A percentile compares a stretch with the other conserved stretches of the same genome.
Conservation (phyloP, 2,329 filamentous ascomycete genomes). For the Zelopaecilomyces penicillatus region DNA sequence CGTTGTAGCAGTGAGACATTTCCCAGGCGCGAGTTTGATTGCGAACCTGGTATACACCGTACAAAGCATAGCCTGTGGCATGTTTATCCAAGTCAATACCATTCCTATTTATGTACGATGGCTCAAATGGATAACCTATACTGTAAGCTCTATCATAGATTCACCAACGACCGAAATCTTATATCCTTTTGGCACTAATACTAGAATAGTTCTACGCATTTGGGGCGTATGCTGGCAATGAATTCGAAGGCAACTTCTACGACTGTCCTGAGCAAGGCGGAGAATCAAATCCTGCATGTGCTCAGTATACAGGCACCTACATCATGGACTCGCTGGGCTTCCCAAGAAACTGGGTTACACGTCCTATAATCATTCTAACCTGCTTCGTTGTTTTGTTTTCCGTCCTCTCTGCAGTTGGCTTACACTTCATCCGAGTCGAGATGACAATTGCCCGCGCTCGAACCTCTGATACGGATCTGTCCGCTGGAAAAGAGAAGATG, state of each 20-base stretch:
- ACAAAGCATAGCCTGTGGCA: constrained; percentile 67
- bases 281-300: constrained; percentile 55
- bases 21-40: constrained; percentile 62
- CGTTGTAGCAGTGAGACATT: constrained; percentile 56
- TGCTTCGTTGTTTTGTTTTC: constrained; percentile 59
- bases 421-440: constrained; percentile 57
- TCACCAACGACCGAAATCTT: not conserved
- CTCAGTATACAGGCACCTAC: constrained; percentile 59
- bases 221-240: constrained; percentile 62
- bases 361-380: constrained; percentile 55
- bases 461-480: constrained; percentile 50
- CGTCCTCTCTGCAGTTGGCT: constrained; percentile 48
- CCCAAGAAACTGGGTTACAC: constrained; percentile 56
- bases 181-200: not conserved
- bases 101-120: constrained; percentile 73
- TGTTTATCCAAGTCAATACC: constrained; percentile 64
- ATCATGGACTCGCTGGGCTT: constrained; percentile 63
- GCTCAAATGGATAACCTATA: constrained; percentile 61
- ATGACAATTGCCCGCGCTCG: constrained; percentile 61
- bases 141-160: constrained; percentile 28
- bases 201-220: constrained; percentile 55
- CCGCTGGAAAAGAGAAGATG: constrained; percentile 65
- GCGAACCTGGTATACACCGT: constrained; percentile 66
- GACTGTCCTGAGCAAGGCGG: constrained; percentile 59
- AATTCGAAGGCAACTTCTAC: constrained; percentile 65